Conservation (phyloP, 345 rosid genomes). For the Syzygium oleosum region DNA sequence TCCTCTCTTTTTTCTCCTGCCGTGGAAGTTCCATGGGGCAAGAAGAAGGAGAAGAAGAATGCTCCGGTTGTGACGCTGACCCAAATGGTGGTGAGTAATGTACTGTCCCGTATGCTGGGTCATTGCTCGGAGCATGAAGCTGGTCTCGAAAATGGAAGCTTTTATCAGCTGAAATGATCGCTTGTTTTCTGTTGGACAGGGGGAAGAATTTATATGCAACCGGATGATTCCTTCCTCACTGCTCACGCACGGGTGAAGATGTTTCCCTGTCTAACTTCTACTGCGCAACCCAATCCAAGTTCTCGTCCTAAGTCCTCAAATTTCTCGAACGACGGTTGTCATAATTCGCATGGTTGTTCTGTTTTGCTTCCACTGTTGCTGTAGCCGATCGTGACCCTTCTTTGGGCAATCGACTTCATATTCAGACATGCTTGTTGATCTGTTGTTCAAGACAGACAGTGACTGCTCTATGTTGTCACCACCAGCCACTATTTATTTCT, state of each 20-base stretch:
- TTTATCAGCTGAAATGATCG: neutral
- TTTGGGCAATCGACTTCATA: neutral
- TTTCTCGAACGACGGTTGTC: neutral
- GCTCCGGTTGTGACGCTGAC: neutral
- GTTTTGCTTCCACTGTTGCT: neutral
- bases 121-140: neutral
- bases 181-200: neutral
- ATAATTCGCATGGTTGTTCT: neutral
- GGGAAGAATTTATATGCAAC: neutral
- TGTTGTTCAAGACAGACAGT: neutral
- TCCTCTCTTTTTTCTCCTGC: neutral
- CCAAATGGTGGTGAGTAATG: neutral
- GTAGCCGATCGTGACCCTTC: neutral
- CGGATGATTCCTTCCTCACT: neutral
- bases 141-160: neutral
- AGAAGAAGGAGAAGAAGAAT: neutral
- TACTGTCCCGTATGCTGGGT: neutral
- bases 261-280: neutral
- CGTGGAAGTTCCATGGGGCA: neutral
- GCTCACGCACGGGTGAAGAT: neutral
- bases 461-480: neutral
- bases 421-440: neutral
- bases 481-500: neutral
- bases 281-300: neutral
- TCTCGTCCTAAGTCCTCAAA: neutral